Evolutionary conservation across 768 basidiomycete species (phyloP), one percentile per base, ranked within the genome.

Genomic region (Phaffia tasmanica): DNA sequence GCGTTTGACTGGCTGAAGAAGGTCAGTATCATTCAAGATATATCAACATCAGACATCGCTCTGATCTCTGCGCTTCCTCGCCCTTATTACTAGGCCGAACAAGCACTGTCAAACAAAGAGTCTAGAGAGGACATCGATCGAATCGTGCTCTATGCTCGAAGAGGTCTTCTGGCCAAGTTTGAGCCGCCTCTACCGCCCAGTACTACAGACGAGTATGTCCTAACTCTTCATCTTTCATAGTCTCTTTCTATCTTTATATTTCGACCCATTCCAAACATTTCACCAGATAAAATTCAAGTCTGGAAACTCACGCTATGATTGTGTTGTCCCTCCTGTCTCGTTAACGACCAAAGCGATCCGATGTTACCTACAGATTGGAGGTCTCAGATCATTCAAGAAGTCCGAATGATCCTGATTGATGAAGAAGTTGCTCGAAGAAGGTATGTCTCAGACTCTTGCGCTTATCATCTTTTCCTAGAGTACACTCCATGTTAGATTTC

Each of bases 1-100:
- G 92, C 92, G 0, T 95, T 95, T 74, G 91, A 94, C 76, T 74
- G 90, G 46, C 81, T 95, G 57, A 95, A 95, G 80, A 94, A 95
- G 84, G 89, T 87, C 60, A 15, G 77, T 27, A 19, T 18, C 35
- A 18, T 32, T 51, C 57, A 15, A 42, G n/a, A 51, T 23, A 42
- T 18, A 4, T 50, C 32, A 3, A 65, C 35, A 21, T 57, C 62
- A 58, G 50, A 58, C 18, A 30, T 8, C 35, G 29, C 29, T 50
- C 27, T 2, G 14, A 47, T 25, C 30, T 30, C 11, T 9, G 14
- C 62, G 23, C 42, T 7, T 19, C 19, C 23, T 27, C 47, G n/a
- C 30, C 27, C 58, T 48, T n/a, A 27, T 14, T 57, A 25, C 9
- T 32, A 67, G 66, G 66, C 66, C 21, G 66, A 67, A 55, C 55